These are phyloP conservation scores for Penicillium ochrochloron DNA, from an alignment of 495 filamentous ascomycete species.

Conservation along the genomic window DNA sequence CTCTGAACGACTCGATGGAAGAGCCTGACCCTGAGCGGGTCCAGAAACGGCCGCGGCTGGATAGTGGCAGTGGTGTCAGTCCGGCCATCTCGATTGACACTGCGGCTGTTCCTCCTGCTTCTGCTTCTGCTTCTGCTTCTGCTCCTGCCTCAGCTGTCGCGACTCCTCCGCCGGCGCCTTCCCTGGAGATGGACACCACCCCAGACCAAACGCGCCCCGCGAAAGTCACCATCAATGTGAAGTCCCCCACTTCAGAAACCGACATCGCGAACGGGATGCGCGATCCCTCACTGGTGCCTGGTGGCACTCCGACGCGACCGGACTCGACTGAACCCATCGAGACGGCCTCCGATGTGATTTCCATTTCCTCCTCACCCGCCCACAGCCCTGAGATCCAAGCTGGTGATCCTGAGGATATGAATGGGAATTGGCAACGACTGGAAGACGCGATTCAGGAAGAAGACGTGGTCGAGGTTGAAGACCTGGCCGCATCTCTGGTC, in stretches of 20 bases:
- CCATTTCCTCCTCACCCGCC: conserved; percentile 54
- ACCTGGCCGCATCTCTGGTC: conserved; percentile 29
- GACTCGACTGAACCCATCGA: conserved; percentile 26
- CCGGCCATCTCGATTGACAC: conserved; percentile 51
- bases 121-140: conserved; percentile 17
- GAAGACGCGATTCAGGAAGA: conserved; percentile 41
- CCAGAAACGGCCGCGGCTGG: conserved; percentile 67
- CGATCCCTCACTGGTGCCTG: conserved; percentile 22
- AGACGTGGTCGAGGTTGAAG: conserved; percentile 44
- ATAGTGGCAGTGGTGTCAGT: conserved; percentile 55
- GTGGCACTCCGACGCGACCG: conserved; percentile 17
- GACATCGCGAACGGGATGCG: conserved; percentile 25
- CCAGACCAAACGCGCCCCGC: conserved; percentile 44
- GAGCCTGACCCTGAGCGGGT: conserved; percentile 57
- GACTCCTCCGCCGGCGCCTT: conserved; percentile 35
- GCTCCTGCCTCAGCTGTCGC: conserved; percentile 20
- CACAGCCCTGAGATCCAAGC: conserved; percentile 60
- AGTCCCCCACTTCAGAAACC: conserved; percentile 39
- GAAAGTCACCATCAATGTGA: conserved; percentile 63
- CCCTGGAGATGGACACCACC: conserved; percentile 37
- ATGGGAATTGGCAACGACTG: conserved; percentile 52
- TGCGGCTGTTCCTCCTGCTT: background rate
- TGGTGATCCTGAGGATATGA: conserved; percentile 60
- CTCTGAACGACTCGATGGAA: conserved; percentile 57
- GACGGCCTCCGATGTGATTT: conserved; percentile 42